phyloP scores from a whole-genome alignment of 306 rosid genomes.

The Citrullus colocynthis region DNA sequence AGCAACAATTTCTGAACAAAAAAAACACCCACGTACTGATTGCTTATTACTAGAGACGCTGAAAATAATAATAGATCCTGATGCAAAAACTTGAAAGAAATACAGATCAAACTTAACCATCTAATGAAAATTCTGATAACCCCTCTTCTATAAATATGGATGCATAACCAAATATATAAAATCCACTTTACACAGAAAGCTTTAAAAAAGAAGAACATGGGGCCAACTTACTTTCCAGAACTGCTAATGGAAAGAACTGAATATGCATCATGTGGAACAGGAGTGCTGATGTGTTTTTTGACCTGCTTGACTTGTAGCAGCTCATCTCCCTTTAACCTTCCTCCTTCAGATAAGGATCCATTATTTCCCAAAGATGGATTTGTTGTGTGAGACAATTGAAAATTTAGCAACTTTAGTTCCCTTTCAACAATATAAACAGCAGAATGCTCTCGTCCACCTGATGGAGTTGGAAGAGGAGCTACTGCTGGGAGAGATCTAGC shows the following conservation, averaged over 20 bases:
- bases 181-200: background rate
- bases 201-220: conserved; percentile 5
- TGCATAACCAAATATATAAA: background rate
- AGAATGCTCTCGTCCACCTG: conserved; percentile 85
- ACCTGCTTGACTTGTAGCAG: conserved; percentile 84
- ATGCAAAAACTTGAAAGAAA: background rate
- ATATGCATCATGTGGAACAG: conserved; percentile 96
- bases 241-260: conserved; percentile 95
- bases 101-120: background rate
- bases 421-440: conserved; percentile 86
- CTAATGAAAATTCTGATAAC: background rate
- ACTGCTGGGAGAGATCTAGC: conserved; percentile 94
- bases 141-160: background rate
- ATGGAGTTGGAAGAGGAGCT: conserved; percentile 76
- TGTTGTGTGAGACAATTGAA: conserved; percentile 80
- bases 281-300: conserved; percentile 85
- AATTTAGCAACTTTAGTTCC: conserved; percentile 73
- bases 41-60: background rate
- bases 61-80: background rate
- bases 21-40: background rate
- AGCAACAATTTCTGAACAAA: background rate
- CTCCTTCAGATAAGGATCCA: conserved; percentile 72
- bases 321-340: conserved; percentile 85
- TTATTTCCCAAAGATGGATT: conserved; percentile 95
- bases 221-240: conserved; percentile 89